Base-by-base conservation (phyloP, 441 rosid species). In the Pelargonium myrrhifolium region DNA sequence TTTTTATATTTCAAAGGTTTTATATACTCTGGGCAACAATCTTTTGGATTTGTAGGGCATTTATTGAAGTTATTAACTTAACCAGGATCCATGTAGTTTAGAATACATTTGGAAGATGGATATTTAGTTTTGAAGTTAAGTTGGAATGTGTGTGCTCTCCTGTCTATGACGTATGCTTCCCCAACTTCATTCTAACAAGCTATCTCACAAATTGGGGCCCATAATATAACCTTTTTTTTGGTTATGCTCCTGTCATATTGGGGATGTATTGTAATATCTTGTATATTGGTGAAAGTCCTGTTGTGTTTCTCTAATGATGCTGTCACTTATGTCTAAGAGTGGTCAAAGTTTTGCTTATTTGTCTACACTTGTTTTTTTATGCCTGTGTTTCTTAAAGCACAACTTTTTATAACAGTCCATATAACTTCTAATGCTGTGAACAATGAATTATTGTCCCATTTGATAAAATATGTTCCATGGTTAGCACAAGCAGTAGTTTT, bases 191-290 rank as follows among this genome's bases (percentile, higher is more conserved):
- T 18, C 28, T 20, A 21, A 56, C 22, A 56, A 56, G 14, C 26
- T 9, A 14, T 21, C 21, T 15, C 62, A 18, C 10, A 1, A 20
- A 58, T 9, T 58, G 10, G 35, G 22, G 15, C 14, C 22, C 62
- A 21, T 58, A 58, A 58, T 31, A 21, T 28, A 51, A 21, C 26
- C 22, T 9, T 22, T 58, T 53, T 22, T 21, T 58, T n/a, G 35
- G 62, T 58, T 2, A 58, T 58, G 62, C 10, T 56, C 61, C 20
- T 20, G n/a, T 56, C 31, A 20, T 56, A 56, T 20, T 20, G 22
- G 31, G n/a, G 60, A 15, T 55, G 28, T 56, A 56, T 21, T 56
- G 28, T 56, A 56, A 21, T 56, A 56, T 56, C 22, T 55, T 56
- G 22, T 56, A 21, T 26, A 56, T 28, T 58, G 31, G 4, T 58